Conservation (phyloP, 2,329 filamentous ascomycete species). For the Teratosphaeria nubilosa region DNA sequence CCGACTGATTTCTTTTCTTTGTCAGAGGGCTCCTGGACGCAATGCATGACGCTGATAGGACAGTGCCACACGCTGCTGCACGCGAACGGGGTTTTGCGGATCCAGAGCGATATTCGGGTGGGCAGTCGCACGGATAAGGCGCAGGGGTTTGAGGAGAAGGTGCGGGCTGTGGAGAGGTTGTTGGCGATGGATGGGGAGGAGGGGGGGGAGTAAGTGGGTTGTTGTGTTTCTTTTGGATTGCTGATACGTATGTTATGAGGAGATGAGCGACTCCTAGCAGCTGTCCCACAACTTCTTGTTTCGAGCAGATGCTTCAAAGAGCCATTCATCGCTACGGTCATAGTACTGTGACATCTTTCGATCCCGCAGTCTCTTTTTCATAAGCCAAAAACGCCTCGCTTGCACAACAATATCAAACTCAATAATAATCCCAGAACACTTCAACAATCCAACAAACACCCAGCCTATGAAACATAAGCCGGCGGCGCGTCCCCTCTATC, state of each 20-base stretch:
- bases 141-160: conserved; percentile 73
- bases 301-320: not conserved
- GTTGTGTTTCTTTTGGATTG: not conserved
- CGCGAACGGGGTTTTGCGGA: conserved; percentile 62
- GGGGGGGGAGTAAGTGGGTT: not conserved
- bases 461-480: conserved; percentile 20
- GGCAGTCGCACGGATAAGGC: conserved; percentile 80
- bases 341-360: not conserved
- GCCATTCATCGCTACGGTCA: not conserved
- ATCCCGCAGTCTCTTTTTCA: not conserved
- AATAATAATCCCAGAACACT: not conserved
- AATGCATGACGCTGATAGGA: conserved; percentile 76
- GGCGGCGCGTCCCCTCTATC: conserved; percentile 23
- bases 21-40: conserved; percentile 80
- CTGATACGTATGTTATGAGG: not conserved
- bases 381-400: not conserved
- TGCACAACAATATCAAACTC: not conserved
- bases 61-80: conserved; percentile 71
- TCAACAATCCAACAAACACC: not conserved
- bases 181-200: conserved; percentile 27
- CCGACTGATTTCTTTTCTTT: not conserved
- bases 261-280: not conserved
- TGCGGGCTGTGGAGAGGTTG: conserved; percentile 49
- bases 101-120: conserved; percentile 81
- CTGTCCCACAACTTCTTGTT: not conserved